Conservation (phyloP, 306 rosid species). For the Dalbergia oliveri region DNA sequence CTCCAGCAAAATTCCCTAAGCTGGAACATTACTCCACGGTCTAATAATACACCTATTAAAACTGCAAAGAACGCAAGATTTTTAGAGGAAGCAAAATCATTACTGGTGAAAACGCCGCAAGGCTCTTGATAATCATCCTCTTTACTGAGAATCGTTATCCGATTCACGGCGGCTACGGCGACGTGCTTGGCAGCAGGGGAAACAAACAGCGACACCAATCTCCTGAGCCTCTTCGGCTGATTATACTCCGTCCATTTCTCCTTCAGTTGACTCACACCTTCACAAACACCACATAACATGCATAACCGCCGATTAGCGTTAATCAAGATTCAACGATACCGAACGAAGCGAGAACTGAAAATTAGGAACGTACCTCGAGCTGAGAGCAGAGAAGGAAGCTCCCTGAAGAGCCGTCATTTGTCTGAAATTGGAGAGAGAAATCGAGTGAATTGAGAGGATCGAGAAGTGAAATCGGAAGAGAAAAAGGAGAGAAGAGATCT, state of each 20-base stretch:
- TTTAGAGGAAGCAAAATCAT: constrained; percentile 29
- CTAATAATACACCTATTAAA: background rate
- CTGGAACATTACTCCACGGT: background rate
- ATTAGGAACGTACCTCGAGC: constrained; percentile 61
- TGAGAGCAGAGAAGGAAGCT: constrained; percentile 68
- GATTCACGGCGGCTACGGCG: constrained; percentile 92
- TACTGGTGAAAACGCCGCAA: constrained; percentile 76
- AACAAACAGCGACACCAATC: constrained; percentile 69
- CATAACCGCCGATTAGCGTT: constrained; percentile 8
- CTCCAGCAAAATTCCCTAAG: background rate
- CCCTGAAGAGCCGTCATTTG: constrained; percentile 52
- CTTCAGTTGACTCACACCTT: constrained; percentile 76
- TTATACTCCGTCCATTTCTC: constrained; percentile 75
- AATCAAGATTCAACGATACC: constrained; percentile 21
- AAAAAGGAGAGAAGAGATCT: constrained; percentile 16
- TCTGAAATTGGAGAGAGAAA: constrained; percentile 52
- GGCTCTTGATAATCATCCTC: constrained; percentile 79
- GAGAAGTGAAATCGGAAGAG: constrained; percentile 18
- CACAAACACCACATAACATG: constrained; percentile 29
- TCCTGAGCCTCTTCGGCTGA: constrained; percentile 68
- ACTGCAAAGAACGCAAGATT: background rate
- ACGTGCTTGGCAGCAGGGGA: constrained; percentile 78
- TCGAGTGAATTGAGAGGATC: background rate
- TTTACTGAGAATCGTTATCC: constrained; percentile 75
- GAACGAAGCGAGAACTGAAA: background rate